Conservation (phyloP, 768 basidiomycete species). For the Auriscalpium vulgare region DNA sequence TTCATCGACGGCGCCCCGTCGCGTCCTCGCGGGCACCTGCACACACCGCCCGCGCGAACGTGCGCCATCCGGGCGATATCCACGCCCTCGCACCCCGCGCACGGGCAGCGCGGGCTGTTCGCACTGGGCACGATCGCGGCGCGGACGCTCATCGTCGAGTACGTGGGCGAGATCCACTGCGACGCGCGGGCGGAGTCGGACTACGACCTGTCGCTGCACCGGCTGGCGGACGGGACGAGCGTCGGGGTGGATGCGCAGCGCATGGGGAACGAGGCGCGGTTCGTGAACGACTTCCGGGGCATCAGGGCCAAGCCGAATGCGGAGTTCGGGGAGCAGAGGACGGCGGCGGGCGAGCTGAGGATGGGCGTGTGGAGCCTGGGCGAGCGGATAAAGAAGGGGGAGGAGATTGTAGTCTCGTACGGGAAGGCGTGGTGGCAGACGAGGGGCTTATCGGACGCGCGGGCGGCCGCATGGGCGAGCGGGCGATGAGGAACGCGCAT, state of each 20-base stretch:
- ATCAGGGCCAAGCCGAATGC: constrained; percentile 64
- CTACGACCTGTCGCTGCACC: constrained; percentile 81
- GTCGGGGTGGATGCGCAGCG: constrained; percentile 71
- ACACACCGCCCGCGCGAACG: constrained; percentile 16
- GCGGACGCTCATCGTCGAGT: constrained; percentile 66
- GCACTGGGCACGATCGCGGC: constrained; percentile 63
- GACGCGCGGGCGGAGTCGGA: constrained; percentile 68
- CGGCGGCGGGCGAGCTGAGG: constrained; percentile 48
- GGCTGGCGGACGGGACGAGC: constrained; percentile 43
- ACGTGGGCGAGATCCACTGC: constrained; percentile 78
- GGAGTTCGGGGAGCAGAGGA: constrained; percentile 52
- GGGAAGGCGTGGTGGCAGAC: constrained; percentile 81
- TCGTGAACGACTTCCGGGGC: constrained; percentile 88
- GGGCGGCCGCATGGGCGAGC: no score
- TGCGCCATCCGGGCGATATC: constrained; percentile 54
- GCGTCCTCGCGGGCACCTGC: neutral
- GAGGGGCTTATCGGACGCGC: constrained; percentile 20
- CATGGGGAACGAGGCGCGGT: constrained; percentile 83
- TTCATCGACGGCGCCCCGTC: constrained; percentile 2
- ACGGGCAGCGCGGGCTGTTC: constrained; percentile 76
- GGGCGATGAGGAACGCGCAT: no score
- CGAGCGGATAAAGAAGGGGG: constrained; percentile 60
- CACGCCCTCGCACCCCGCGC: constrained; percentile 50
- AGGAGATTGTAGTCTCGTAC: constrained; percentile 84
- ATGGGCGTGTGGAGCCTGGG: constrained; percentile 71